Evolutionary conservation across 352 stramenopile species (phyloP), one percentile per base, ranked within the genome.

Genomic region (Globisporangium mamillatum): DNA sequence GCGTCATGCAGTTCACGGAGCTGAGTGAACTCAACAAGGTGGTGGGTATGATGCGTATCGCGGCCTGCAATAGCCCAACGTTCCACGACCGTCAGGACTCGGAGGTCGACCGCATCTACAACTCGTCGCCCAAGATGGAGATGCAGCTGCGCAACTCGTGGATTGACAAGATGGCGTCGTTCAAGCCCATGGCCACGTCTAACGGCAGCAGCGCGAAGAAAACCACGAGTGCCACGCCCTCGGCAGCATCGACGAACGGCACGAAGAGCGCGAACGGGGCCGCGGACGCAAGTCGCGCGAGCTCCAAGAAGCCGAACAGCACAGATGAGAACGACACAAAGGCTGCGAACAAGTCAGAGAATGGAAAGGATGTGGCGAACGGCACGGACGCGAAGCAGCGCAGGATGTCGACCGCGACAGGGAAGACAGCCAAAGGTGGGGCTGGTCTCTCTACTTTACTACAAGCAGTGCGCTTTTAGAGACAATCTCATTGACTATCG

Each of bases 11-110:
- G 87, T 93, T 96, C 65, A 94, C 89, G 24, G 89, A 96, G 78
- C 75, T 94, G 54, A 96, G 89, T 64, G 89, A 96, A 74, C 75
- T 96, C 4, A 92, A 91, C 74, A 80, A 90, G 67, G 75, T 94
- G 55, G 88, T 96, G 54, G 83, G 80, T 14, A 83, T 96, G 68
- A 90, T 94, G 86, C 84, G 89, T 44, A 73, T 94, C 24, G 75
- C 81, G 18, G 75, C 89, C 18, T 93, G 89, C 77, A 95, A 89
- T 68, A 96, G 89, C 72, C 89, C 89, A 18, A 93, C 85, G 46
- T 96, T 96, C 75, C 89, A 96, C 68, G 89, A 96, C 75, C 89
- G 89, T 0, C 87, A 94, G 71, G 89, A 96, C 81, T 96, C 89
- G 66, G 89, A 96, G 76, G 87, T 96, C 32, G 89, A 96, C 60